phyloP scores from a whole-genome alignment of 352 stramenopile genomes.

The Pythium oligandrum region DNA sequence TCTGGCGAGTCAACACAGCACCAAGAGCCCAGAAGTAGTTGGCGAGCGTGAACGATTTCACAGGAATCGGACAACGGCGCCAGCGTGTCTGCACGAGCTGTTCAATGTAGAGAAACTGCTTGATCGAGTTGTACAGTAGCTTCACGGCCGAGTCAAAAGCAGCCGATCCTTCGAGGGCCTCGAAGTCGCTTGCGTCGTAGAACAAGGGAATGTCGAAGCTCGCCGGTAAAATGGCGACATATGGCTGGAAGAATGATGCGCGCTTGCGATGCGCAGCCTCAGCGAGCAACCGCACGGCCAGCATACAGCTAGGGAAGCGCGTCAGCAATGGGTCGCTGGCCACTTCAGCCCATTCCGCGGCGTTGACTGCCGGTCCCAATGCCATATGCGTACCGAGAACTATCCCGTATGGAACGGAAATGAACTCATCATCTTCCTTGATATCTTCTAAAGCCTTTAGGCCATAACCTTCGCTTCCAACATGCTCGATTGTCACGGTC shows the following conservation, averaged over 20 bases:
- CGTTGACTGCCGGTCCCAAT: slow-evolving; percentile 12
- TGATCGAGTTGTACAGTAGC: slow-evolving; percentile 55
- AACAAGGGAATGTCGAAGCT: slow-evolving; percentile 44
- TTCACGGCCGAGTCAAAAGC: slow-evolving; percentile 36
- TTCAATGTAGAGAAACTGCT: slow-evolving; percentile 52
- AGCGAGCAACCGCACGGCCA: slow-evolving; percentile 35
- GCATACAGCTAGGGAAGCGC: slow-evolving; percentile 33
- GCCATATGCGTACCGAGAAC: slow-evolving; percentile 21
- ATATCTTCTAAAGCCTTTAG: slow-evolving; percentile 24
- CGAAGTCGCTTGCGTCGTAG: slow-evolving; percentile 41
- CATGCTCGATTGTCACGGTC: slow-evolving; percentile 17
- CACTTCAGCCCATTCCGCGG: slow-evolving; percentile 20
- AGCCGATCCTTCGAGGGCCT: slow-evolving; percentile 29
- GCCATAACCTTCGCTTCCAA: slow-evolving; percentile 24
- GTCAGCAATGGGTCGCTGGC: slow-evolving; percentile 29
- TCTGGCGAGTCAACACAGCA: slow-evolving; percentile 60
- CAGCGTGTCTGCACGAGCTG: slow-evolving; percentile 19
- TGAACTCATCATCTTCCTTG: slow-evolving; percentile 21
- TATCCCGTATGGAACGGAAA: slow-evolving; percentile 30
- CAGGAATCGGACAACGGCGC: slow-evolving; percentile 19
- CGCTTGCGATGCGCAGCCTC: slow-evolving; percentile 19
- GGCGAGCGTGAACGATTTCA: slow-evolving; percentile 34
- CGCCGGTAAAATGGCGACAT: slow-evolving; percentile 37
- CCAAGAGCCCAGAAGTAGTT: slow-evolving; percentile 56
- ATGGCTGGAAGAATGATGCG: slow-evolving; percentile 32